Percentiles rank a stretch among this genome's conserved stretches.
phyloP scores from a whole-genome alignment of 352 stramenopile genomes.

The Phytophthora pisi region DNA sequence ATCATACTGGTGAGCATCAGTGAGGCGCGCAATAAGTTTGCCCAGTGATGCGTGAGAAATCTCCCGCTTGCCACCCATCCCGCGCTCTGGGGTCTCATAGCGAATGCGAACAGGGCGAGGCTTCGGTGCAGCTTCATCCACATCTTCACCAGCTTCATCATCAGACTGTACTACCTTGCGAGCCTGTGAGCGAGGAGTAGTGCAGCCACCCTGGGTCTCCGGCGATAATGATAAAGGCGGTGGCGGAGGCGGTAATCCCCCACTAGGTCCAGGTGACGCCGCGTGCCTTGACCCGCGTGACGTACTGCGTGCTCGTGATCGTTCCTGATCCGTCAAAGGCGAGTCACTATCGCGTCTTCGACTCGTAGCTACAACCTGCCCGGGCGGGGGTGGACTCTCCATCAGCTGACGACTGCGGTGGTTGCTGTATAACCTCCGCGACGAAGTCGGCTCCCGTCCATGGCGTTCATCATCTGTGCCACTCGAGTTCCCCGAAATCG shows the following conservation, averaged over 20 bases:
- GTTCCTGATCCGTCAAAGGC: constrained; percentile 14
- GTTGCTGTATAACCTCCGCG: constrained; percentile 34
- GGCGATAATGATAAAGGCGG: constrained; percentile 29
- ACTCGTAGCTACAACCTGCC: constrained; percentile 28
- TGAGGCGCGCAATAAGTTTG: constrained; percentile 83
- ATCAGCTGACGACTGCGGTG: constrained; percentile 42
- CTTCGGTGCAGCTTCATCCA: constrained; percentile 31
- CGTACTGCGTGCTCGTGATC: constrained; percentile 26
- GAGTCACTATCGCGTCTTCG: constrained; percentile 28
- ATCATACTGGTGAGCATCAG: constrained; percentile 86
- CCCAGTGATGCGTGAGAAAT: constrained; percentile 89
- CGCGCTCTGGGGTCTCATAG: constrained; percentile 69
- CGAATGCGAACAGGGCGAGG: constrained; percentile 68
- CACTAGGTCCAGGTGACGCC: constrained; percentile 24
- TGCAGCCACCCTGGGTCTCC: constrained; percentile 14
- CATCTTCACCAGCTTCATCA: constrained; percentile 15
- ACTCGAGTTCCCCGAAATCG: constrained; percentile 35
- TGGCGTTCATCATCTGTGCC: constrained; percentile 37
- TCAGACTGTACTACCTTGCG: constrained; percentile 23
- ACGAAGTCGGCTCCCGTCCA: constrained; percentile 20
- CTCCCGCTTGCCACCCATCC: constrained; percentile 70
- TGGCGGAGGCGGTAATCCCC: constrained; percentile 18
- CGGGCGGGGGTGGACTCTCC: constrained; percentile 41
- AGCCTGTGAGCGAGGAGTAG: constrained; percentile 27
- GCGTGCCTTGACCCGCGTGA: constrained; percentile 26